Base-by-base conservation (phyloP, 148 eudicot species). In the Vaccinium vitisidaea region DNA sequence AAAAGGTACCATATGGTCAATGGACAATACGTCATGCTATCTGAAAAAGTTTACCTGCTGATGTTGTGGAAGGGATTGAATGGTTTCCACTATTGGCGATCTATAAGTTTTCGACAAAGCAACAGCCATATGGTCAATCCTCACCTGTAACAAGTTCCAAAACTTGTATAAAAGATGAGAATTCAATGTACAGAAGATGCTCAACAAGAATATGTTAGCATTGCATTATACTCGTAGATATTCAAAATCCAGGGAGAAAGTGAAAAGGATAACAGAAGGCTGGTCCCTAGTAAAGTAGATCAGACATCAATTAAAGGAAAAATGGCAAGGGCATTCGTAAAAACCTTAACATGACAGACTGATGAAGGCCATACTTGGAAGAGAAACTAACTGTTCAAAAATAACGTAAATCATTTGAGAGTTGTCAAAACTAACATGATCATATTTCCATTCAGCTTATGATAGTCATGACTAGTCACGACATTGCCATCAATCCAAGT, bases 61-160 rank as follows among this genome's bases (percentile, higher is more conserved):
- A 90, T 97, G 99, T 88, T 94, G 99, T n/a, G 98, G 99, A 83
- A 97, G 95, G 69, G 95, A 92, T 78, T 93, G 95, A 82, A 97
- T 90, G 55, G 96, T 97, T 82, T 95, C 98, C 23, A 97, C 95
- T 69, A 91, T 90, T 77, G 96, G 94, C 56, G 98, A 92, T 87
- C 84, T 92, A 75, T 82, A 97, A 23, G 94, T 89, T 89, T 91
- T 95, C 78, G 98, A 97, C 88, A 95, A 90, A 84, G 99, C 98
- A 88, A 88, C 61, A 78, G 94, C 98, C 94, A 97, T 91, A 79
- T 97, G 99, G 88, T 95, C 91, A 75, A 95, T 88, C 87, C 93
- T 92, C 84, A 97, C 98, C 98, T 94, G 84, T 73, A 83, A 89
- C 56, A 75, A 82, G 43, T 80, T 84, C 58, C 39, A 78, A 80